phyloP scores from a whole-genome alignment of 345 rosid species.

The Geranium brycei region DNA sequence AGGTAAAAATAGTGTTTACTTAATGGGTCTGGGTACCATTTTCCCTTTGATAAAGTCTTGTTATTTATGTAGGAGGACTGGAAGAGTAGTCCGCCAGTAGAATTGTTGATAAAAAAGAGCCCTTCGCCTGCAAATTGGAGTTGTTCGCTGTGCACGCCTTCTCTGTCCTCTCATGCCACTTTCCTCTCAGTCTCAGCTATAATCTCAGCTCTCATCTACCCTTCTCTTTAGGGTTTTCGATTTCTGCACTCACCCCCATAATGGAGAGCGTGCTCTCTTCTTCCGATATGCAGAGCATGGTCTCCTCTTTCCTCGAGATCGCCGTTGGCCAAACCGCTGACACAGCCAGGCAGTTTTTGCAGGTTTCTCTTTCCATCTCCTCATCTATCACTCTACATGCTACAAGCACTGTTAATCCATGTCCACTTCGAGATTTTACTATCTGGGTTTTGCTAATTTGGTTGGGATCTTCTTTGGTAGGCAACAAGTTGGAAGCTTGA shows the following conservation, averaged over 20 bases:
- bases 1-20: too few species aligned
- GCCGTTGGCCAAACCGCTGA: conserved; percentile 88
- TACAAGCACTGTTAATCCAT: too few species aligned
- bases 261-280: conserved; percentile 42
- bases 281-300: conserved; percentile 53
- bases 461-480: conserved; percentile 18
- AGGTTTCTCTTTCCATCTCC: conserved; percentile 27
- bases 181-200: not conserved
- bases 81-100: too few species aligned
- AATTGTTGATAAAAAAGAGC: too few species aligned
- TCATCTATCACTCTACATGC: too few species aligned
- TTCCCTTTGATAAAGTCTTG: too few species aligned
- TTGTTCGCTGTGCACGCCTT: not conserved
- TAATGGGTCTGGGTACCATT: too few species aligned
- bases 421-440: not conserved
- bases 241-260: not conserved
- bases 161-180: not conserved
- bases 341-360: conserved; percentile 77
- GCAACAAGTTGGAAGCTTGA: conserved; percentile 97
- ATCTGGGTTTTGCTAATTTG: not conserved
- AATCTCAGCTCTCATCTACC: not conserved
- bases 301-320: conserved; percentile 93
- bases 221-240: not conserved
- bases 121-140: too few species aligned
- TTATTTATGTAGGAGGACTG: too few species aligned